phyloP scores from a whole-genome alignment of 2,329 filamentous ascomycete species.

The Arthrobotrys musiformis region DNA sequence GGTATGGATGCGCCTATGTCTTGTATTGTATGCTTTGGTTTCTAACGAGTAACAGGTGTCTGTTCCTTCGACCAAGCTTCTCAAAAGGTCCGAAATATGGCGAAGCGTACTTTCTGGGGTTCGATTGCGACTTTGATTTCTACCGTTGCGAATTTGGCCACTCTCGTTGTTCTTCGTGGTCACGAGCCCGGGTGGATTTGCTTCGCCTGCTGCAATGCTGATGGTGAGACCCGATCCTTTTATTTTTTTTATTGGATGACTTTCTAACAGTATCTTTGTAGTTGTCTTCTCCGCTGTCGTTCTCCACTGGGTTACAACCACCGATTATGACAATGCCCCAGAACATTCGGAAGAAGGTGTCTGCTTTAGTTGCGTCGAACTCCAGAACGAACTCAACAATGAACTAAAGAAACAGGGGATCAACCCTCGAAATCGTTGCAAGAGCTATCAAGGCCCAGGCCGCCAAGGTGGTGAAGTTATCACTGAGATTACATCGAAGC shows the following conservation, averaged over 20 bases:
- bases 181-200: constrained; percentile 73
- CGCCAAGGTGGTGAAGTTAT: constrained; percentile 43
- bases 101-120: constrained; percentile 71
- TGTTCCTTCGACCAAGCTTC: constrained; percentile 56
- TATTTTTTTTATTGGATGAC: background rate
- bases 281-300: constrained; percentile 72
- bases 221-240: constrained; percentile 66
- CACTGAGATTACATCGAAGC: constrained; percentile 52
- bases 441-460: constrained; percentile 29
- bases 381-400: constrained; percentile 47
- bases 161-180: constrained; percentile 70
- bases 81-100: constrained; percentile 65
- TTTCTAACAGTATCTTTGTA: constrained; percentile 58
- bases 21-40: background rate
- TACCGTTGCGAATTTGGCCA: constrained; percentile 71
- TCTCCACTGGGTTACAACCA: constrained; percentile 71
- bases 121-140: constrained; percentile 69
- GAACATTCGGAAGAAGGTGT: constrained; percentile 36
- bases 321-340: constrained; percentile 60
- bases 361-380: constrained; percentile 47
- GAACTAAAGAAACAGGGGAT: constrained; percentile 47
- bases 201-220: constrained; percentile 73
- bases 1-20: constrained; percentile 62
- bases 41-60: constrained; percentile 53
- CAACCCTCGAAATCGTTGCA: constrained; percentile 24